Percentiles rank a stretch among this genome's conserved stretches.
These are phyloP conservation scores for Toxicodendron radicans DNA, from an alignment of 345 rosid species.

Conservation along the genomic window DNA sequence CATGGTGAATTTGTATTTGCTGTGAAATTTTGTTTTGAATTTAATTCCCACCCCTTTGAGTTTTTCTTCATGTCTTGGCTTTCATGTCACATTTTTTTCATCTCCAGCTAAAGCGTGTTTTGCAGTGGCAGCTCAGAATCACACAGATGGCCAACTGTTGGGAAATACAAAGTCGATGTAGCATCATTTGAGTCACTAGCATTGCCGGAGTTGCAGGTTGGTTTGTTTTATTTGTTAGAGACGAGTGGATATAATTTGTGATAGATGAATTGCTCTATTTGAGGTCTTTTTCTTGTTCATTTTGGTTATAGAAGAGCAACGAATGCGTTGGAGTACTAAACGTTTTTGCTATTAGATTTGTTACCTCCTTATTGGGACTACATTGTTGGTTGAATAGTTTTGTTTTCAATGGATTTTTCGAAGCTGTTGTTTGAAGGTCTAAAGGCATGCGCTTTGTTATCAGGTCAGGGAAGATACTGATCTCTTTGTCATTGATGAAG, in stretches of 20 bases:
- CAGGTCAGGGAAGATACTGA: constrained; percentile 56
- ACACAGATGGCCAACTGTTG: constrained; percentile 63
- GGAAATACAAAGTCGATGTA: constrained; percentile 67
- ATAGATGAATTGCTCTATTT: not conserved
- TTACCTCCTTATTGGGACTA: not conserved
- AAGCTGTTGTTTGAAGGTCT: not conserved
- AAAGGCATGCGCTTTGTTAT: constrained; percentile 4
- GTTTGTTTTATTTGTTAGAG: not conserved
- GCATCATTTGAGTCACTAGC: constrained; percentile 66
- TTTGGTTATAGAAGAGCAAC: not conserved
- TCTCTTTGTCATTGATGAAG: constrained; percentile 71
- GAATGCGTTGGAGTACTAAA: not conserved
- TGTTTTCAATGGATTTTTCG: too few species aligned
- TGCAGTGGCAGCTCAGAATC: constrained; percentile 51
- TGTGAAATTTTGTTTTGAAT: too few species aligned
- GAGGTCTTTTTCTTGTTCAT: not conserved
- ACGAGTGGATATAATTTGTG: not conserved
- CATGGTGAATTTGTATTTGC: not conserved
- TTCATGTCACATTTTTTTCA: not conserved
- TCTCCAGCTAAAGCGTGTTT: constrained; percentile 11
- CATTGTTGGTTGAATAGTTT: too few species aligned
- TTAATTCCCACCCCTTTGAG: not conserved
- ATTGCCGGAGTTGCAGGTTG: constrained; percentile 73
- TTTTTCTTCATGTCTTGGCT: not conserved
- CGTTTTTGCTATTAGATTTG: not conserved